Evolutionary conservation across 2,329 filamentous ascomycete species (phyloP).

Genomic region (Coleophoma eucalyptorum): DNA sequence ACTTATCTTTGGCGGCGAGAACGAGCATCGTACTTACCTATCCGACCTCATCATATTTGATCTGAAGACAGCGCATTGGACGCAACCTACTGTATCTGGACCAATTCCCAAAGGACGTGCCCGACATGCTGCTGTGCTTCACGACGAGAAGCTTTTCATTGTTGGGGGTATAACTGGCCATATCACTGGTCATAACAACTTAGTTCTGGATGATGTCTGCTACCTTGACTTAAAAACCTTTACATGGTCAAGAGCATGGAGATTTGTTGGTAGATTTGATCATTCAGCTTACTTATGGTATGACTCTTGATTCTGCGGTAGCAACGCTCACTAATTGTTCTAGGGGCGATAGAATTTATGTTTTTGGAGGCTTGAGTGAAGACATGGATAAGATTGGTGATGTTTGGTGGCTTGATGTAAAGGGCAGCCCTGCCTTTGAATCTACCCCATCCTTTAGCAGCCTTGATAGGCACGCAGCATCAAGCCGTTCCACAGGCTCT

Average conservation of each 20-base stretch:
- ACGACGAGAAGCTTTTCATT: slow-evolving; percentile 95
- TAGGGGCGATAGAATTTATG: slow-evolving; percentile 81
- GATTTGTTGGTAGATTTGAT: slow-evolving; percentile 91
- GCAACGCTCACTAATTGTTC: slow-evolving; percentile 10
- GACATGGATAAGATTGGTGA: slow-evolving; percentile 97
- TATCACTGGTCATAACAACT: slow-evolving; percentile 87
- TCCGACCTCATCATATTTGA: slow-evolving; percentile 97
- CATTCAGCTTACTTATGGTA: slow-evolving; percentile 88
- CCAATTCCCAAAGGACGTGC: slow-evolving; percentile 85
- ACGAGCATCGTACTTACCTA: slow-evolving; percentile 93
- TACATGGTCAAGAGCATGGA: slow-evolving; percentile 96
- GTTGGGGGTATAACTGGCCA: slow-evolving; percentile 93
- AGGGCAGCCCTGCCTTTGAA: slow-evolving; percentile 83
- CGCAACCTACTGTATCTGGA: slow-evolving; percentile 81
- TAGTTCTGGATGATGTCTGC: slow-evolving; percentile 92
- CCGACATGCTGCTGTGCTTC: slow-evolving; percentile 83
- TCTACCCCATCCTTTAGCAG: slow-evolving; percentile 58
- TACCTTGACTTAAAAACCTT: slow-evolving; percentile 96
- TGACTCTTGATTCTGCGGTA: slow-evolving; percentile 26
- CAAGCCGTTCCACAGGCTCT: slow-evolving; percentile 37
- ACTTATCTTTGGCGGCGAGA: slow-evolving; percentile 96
- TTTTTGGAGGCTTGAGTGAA: slow-evolving; percentile 90
- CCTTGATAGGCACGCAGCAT: slow-evolving; percentile 33
- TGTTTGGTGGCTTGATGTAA: slow-evolving; percentile 95
- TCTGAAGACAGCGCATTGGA: slow-evolving; percentile 91